Percentiles rank a stretch among this genome's conserved stretches.
phyloP scores from a whole-genome alignment of 495 filamentous ascomycete genomes.

The Neurospora sp. region DNA sequence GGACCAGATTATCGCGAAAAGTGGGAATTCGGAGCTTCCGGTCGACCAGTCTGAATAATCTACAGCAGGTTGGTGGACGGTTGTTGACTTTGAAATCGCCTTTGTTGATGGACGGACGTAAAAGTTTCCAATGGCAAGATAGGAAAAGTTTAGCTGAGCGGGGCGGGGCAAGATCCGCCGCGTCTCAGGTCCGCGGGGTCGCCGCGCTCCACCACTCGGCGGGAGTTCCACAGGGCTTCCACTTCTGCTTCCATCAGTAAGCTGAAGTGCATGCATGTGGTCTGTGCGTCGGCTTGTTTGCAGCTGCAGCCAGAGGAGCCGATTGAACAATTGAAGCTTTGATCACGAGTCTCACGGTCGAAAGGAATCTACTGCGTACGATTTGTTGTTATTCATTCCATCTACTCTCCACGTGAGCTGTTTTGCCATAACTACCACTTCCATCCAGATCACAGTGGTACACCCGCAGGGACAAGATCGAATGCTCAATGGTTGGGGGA shows the following conservation, averaged over 20 bases:
- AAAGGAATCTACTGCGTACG: neutral
- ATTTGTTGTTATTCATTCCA: neutral
- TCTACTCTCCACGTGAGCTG: neutral
- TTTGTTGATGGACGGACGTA: neutral
- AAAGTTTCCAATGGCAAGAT: neutral
- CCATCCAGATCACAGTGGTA: neutral
- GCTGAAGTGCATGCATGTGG: neutral
- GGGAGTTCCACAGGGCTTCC: neutral
- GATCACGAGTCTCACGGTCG: neutral
- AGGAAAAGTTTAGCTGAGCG: neutral
- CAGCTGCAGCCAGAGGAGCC: neutral
- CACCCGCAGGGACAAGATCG: neutral
- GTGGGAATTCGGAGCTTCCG: neutral
- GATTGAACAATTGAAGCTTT: neutral
- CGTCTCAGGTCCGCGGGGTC: neutral
- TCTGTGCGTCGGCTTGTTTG: neutral
- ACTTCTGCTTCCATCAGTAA: neutral
- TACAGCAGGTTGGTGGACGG: neutral
- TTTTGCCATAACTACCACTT: neutral
- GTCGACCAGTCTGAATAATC: neutral
- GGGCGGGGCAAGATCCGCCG: neutral
- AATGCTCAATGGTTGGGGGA: neutral
- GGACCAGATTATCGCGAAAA: neutral
- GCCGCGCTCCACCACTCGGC: neutral
- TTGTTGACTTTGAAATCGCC: neutral